Evolutionary conservation across 495 filamentous ascomycete species (phyloP), one percentile per base, ranked within the genome.

Genomic region (Penicillium maclennaniae): DNA sequence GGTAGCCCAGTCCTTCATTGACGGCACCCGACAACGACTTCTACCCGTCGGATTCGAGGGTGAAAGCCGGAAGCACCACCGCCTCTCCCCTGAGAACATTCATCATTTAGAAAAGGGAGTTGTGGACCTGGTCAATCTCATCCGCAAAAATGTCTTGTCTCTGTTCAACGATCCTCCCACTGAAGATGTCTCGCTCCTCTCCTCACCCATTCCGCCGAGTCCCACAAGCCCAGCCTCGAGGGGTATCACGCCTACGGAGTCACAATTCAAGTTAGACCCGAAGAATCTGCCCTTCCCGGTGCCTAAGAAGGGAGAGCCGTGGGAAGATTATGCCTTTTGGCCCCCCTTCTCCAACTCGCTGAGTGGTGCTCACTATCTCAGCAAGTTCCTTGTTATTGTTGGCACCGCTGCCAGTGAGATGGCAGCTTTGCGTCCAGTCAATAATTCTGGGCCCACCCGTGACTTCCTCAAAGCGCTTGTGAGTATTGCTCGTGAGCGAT

Each of bases 311-410:
- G 91, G 89, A 28, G 89, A 95, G 61, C 58, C 86, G 6, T 91
- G 91, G 88, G 95, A 97, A 68, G 92, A 88, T 42, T 97, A 87
- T 71, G 92, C 93, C 1, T 98, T 98, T 70, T 96, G 95, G 89
- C 91, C 95, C 2, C 93, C 93, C 0, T 86, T 87, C 59, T 87
- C 91, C 6, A 97, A 96, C 62, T 91, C 91, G 0, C 69, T 98
- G 15, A 89, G 91, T 55, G 92, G 87, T 8, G 85, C 91, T 7
- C 81, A 95, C 65, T 96, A 96, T 59, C 79, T 98, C 12, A 78
- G 83, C 37, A 89, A 87, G 67, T 86, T 93, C 57, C 77, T 97
- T 7, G 78, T 80, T 4, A 75, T 95, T 14, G 81, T 97, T 17
- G 91, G 92, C 17, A 85, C 82, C 2, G 93, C 91, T 1, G 91